Evolutionary conservation across 768 basidiomycete species (phyloP).

Genomic region (Suillus ampliporus): DNA sequence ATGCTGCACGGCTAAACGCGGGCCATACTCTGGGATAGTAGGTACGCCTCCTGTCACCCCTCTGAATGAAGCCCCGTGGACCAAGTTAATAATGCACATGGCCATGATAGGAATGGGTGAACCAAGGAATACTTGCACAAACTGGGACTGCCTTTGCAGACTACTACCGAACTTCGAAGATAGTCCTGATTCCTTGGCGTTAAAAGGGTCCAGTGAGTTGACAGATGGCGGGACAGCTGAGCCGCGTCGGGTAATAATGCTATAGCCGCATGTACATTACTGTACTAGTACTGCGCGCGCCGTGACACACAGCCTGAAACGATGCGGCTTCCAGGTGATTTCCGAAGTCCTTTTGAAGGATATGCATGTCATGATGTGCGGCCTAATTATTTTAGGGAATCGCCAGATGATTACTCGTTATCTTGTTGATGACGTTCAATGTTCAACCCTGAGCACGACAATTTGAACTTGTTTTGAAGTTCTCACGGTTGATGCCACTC

Average conservation of each 20-base stretch:
- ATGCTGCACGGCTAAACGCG: neutral
- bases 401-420: neutral
- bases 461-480: no score
- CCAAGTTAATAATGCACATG: conserved; percentile 11
- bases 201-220: neutral
- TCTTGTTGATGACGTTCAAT: neutral
- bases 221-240: neutral
- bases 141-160: neutral
- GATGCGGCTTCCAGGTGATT: neutral
- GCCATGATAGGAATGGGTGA: conserved; percentile 6
- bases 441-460: no score
- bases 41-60: conserved; percentile 6
- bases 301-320: neutral
- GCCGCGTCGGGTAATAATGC: neutral
- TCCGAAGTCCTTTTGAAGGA: neutral
- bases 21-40: neutral
- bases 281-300: neutral
- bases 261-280: neutral
- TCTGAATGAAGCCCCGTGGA: conserved; percentile 12
- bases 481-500: no score
- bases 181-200: conserved; percentile 1
- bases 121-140: neutral
- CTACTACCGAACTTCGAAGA: neutral
- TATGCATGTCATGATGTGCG: neutral
- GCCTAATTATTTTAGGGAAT: neutral